Evolutionary conservation across 495 filamentous ascomycete genomes (phyloP).

Genomic region (Tuber microsphaerosporum): DNA sequence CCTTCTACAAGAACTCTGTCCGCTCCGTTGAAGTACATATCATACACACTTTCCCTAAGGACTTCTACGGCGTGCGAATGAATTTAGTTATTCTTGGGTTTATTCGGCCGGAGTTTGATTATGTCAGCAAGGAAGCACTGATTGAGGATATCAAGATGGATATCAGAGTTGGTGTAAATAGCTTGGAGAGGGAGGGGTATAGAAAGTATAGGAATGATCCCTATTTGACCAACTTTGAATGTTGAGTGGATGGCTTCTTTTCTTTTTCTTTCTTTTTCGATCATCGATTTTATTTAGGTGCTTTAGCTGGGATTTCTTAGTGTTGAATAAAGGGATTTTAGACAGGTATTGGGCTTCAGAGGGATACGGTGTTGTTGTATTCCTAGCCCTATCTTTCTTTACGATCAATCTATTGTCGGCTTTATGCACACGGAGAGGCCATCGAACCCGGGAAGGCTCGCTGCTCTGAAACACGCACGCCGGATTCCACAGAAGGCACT

Average conservation of each 20-base stretch:
- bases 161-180: constrained; percentile 70
- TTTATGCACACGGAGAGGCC: neutral
- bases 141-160: constrained; percentile 82
- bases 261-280: neutral
- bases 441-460: neutral
- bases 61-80: constrained; percentile 80
- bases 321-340: neutral
- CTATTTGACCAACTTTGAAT: constrained; percentile 36
- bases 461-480: neutral
- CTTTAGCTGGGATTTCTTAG: neutral
- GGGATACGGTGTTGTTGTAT: neutral
- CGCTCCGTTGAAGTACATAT: constrained; percentile 87
- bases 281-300: neutral
- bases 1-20: constrained; percentile 81
- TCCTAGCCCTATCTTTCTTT: neutral
- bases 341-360: neutral
- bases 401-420: neutral
- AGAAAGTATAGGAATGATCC: constrained; percentile 49
- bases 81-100: constrained; percentile 75
- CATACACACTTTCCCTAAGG: constrained; percentile 60
- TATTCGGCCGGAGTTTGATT: constrained; percentile 83
- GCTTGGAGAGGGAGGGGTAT: constrained; percentile 66
- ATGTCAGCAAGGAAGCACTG: constrained; percentile 70
- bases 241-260: neutral
- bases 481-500: neutral